Evolutionary conservation across 2,329 filamentous ascomycete species (phyloP).

Genomic region (Aspergillus sp.): DNA sequence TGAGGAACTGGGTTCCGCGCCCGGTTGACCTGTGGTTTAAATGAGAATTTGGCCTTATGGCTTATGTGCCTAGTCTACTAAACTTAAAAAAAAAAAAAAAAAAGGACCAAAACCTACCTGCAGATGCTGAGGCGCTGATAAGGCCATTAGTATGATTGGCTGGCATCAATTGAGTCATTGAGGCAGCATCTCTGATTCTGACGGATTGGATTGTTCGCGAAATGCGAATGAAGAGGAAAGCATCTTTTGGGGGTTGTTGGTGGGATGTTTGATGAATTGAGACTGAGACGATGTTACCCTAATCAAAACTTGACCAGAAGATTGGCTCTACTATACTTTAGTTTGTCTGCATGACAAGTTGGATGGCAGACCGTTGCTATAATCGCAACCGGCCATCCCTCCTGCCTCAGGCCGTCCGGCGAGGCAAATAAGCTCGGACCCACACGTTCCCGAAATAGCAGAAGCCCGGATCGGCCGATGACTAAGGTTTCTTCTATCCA

Average conservation of each 20-base stretch:
- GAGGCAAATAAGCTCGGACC: constrained; percentile 10
- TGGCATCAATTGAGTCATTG: background rate
- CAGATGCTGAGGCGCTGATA: background rate
- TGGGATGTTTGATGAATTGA: no score
- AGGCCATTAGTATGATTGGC: background rate
- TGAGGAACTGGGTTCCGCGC: background rate
- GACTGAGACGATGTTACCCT: background rate
- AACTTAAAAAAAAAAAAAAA: no score
- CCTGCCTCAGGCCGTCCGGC: no score
- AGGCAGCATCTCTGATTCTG: background rate
- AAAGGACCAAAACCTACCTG: no score
- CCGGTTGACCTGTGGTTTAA: background rate
- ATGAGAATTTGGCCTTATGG: background rate
- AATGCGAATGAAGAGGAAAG: background rate
- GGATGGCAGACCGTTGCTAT: no score
- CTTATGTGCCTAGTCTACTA: background rate
- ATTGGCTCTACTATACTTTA: background rate
- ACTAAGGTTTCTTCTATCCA: no score
- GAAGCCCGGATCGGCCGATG: no score
- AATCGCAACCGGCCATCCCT: no score
- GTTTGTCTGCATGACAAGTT: background rate
- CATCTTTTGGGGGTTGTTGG: background rate
- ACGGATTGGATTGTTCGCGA: background rate
- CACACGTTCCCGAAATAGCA: constrained; percentile 10
- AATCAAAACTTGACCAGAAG: no score